A percentile compares a stretch with the other conserved stretches of the same genome.
Evolutionary conservation across 192 early-diverging fungal species (phyloP).

Genomic region (Linnemannia elongata): DNA sequence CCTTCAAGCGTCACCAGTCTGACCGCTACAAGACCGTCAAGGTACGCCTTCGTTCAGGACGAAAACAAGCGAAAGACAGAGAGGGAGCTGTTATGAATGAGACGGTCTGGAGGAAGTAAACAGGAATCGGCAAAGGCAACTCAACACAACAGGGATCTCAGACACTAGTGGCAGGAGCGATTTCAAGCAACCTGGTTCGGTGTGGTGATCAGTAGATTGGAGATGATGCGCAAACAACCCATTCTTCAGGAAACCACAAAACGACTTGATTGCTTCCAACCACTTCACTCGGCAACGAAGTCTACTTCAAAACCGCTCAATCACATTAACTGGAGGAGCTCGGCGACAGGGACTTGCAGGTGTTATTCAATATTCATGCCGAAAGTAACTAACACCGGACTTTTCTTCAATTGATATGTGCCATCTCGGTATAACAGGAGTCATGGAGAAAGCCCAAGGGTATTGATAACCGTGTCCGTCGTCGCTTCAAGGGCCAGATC

Average conservation of each 20-base stretch:
- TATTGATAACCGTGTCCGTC: slow-evolving; percentile 99
- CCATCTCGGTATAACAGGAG: slow-evolving; percentile 67
- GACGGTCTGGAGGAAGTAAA: not conserved
- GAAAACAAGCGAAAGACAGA: slow-evolving; percentile 2
- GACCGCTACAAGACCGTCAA: slow-evolving; percentile 97
- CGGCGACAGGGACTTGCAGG: too few relatives aligned
- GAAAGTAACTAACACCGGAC: slow-evolving; percentile 13
- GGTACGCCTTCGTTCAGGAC: slow-evolving; percentile 63
- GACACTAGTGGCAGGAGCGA: too few relatives aligned
- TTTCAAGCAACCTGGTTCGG: too few relatives aligned
- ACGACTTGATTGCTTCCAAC: too few relatives aligned
- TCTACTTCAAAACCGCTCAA: too few relatives aligned
- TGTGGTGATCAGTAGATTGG: too few relatives aligned
- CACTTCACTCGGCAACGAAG: too few relatives aligned
- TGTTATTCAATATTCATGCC: too few relatives aligned
- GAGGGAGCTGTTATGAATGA: not conserved
- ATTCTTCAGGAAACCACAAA: too few relatives aligned
- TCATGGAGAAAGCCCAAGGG: slow-evolving; percentile 99
- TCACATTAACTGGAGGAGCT: too few relatives aligned
- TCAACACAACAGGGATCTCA: not conserved
- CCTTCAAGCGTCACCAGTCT: slow-evolving; percentile 97
- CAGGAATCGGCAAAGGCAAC: not conserved
- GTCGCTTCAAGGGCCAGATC: slow-evolving; percentile 98
- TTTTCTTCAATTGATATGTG: slow-evolving; percentile 6
- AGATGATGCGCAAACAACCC: too few relatives aligned